Evolutionary conservation across 2,329 filamentous ascomycete species (phyloP).

Genomic region (Aspergillus texensis): DNA sequence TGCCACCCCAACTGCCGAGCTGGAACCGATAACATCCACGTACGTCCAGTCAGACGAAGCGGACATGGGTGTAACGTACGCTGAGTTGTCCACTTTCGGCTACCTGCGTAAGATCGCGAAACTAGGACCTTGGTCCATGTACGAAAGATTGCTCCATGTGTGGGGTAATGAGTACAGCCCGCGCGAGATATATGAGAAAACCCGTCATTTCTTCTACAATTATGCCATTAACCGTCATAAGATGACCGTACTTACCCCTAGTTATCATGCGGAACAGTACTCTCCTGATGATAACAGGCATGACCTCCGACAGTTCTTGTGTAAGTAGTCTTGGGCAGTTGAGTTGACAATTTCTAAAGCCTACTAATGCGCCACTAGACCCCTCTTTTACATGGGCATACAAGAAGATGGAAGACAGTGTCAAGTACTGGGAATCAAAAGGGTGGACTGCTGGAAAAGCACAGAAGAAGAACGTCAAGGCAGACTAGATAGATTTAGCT

Average conservation of each 20-base stretch:
- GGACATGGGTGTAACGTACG: conserved; percentile 59
- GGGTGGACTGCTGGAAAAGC: conserved; percentile 36
- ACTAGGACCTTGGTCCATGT: conserved; percentile 59
- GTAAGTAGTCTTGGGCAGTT: conserved; percentile 20
- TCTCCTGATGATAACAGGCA: conserved; percentile 61
- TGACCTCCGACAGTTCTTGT: conserved; percentile 61
- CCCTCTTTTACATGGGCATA: conserved; percentile 49
- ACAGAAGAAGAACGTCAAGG: conserved; percentile 41
- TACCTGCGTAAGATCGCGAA: conserved; percentile 58
- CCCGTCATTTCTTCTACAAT: conserved; percentile 47
- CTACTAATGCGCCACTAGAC: conserved; percentile 22
- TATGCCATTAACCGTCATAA: conserved; percentile 70
- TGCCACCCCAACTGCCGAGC: conserved; percentile 64
- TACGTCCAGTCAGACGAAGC: conserved; percentile 63
- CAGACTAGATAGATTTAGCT: conserved; percentile 23
- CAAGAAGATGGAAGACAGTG: conserved; percentile 52
- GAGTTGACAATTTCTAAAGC: background rate
- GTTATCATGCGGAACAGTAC: conserved; percentile 57
- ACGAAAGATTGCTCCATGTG: conserved; percentile 54
- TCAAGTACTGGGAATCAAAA: conserved; percentile 47
- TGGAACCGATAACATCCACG: conserved; percentile 66
- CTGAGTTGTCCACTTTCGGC: conserved; percentile 57
- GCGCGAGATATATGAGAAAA: conserved; percentile 51
- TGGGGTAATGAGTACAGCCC: conserved; percentile 49
- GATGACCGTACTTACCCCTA: conserved; percentile 62